A percentile compares a stretch with the other conserved stretches of the same genome.
phyloP scores from a whole-genome alignment of 139 green algal species.

The Chlamydomonas sp. region DNA sequence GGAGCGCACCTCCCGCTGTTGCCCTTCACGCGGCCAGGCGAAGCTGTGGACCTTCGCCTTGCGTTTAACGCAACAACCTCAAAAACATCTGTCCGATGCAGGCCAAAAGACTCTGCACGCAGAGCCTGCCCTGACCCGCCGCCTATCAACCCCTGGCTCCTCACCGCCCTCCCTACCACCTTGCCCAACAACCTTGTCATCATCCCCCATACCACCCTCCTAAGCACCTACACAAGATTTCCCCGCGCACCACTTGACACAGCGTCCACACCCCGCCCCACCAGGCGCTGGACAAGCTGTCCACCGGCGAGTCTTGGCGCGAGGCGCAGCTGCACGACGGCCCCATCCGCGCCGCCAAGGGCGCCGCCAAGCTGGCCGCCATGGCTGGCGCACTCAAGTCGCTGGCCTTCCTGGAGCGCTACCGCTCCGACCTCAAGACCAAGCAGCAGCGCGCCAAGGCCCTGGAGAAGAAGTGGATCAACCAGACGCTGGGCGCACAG shows the following conservation, averaged over 20 bases:
- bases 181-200: no score
- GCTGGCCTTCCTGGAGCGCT: constrained; percentile 34
- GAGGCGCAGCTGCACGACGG: background rate
- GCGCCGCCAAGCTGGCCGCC: constrained; percentile 8
- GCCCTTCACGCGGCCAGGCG: no score
- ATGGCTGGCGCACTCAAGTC: background rate
- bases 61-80: no score
- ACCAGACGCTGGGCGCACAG: constrained; percentile 25
- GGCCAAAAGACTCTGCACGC: no score
- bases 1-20: no score
- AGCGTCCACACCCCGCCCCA: no score
- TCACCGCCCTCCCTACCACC: background rate
- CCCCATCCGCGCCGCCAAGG: constrained; percentile 18
- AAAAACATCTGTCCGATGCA: no score
- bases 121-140: background rate
- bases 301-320: constrained; percentile 10
- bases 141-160: background rate
- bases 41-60: no score
- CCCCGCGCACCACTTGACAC: no score
- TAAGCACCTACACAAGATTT: no score
- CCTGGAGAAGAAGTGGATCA: constrained; percentile 32
- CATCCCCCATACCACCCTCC: no score
- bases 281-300: constrained; percentile 20
- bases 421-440: constrained; percentile 19
- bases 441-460: background rate